Evolutionary conservation across 805 yeast species (phyloP).

Genomic region (Debaryomyces maramus): DNA sequence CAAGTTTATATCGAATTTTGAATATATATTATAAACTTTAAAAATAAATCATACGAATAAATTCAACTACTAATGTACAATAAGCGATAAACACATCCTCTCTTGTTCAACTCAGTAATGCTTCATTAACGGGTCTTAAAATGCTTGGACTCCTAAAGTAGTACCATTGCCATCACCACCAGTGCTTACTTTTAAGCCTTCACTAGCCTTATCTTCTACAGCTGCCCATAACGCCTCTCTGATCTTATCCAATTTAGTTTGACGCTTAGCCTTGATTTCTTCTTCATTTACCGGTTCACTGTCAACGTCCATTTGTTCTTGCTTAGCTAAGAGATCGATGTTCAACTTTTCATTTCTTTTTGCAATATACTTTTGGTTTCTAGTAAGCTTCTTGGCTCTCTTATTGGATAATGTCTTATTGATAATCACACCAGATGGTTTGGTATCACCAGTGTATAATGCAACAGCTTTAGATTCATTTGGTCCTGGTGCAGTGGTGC

Average conservation of each 20-base stretch:
- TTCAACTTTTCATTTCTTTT: conserved; percentile 51
- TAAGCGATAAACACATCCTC: not conserved
- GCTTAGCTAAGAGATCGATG: conserved; percentile 49
- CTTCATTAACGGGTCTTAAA: conserved; percentile 29
- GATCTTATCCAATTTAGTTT: conserved; percentile 45
- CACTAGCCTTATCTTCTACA: conserved; percentile 57
- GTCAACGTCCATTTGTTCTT: conserved; percentile 55
- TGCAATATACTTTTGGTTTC: conserved; percentile 72
- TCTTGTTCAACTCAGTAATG: not conserved
- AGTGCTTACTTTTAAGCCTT: conserved; percentile 42
- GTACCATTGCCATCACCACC: conserved; percentile 66
- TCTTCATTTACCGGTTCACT: conserved; percentile 14
- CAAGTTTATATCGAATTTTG: too few species aligned
- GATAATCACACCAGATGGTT: conserved; percentile 42
- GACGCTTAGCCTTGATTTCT: conserved; percentile 17
- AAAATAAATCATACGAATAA: conserved; percentile 1
- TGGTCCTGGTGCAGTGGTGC: conserved; percentile 39
- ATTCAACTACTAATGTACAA: conserved; percentile 5
- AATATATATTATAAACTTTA: conserved; percentile 1
- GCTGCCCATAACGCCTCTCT: conserved; percentile 72
- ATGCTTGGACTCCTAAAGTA: conserved; percentile 72
- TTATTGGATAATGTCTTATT: conserved; percentile 71
- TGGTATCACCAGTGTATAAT: conserved; percentile 38
- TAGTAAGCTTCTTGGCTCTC: conserved; percentile 72
- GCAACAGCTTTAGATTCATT: conserved; percentile 47